Base-by-base conservation (phyloP, 441 rosid genomes). In the Erysimum pusillum region DNA sequence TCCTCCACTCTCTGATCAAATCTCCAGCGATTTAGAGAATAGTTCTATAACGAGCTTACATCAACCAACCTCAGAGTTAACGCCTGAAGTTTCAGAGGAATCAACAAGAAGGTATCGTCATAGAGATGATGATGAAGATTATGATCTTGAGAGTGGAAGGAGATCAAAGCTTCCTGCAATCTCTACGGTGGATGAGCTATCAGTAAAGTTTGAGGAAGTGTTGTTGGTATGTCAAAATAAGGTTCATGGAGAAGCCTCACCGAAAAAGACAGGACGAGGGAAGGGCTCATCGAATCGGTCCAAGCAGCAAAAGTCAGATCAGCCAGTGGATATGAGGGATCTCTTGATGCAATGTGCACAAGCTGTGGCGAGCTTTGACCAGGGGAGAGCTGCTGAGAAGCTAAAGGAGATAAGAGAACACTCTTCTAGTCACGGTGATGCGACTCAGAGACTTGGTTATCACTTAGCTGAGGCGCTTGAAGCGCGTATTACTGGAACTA, bases 341-440 rank as follows among this genome's bases (percentile, higher is more conserved):
- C 84, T 93, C 0, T 74, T 95, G 48, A 85, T 79, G 73, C 89
- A 87, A 46, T 93, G 97, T 67, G 98, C 98, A 4, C 98, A 95
- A 81, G 81, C 97, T 32, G 90, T 90, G 41, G 82, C 95, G 12
- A 88, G 76, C 58, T 84, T 82, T 60, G 98, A 95, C 67, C 91
- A 88, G 31, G 81, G 85, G 39, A 85, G 85, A 46, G 92, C 97
- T 7, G 32, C 59, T 20, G 96, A 89, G 76, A 75, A 86, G 41
- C 83, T 95, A 2, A 87, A 71, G 75, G 97, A 90, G 84, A 89
- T 96, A 54, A 83, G 86, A 66, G 88, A 77, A 54, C 89, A 93
- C 45, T 85, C 98, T 54, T 87, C 91, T 42, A 63, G 79, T 20
- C 77, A 13, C 9, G 97, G 98, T 0, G 93, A 89, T 69, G 98